Evolutionary conservation across 441 rosid genomes (phyloP).

Genomic region (Euphorbia schlechtendalii): DNA sequence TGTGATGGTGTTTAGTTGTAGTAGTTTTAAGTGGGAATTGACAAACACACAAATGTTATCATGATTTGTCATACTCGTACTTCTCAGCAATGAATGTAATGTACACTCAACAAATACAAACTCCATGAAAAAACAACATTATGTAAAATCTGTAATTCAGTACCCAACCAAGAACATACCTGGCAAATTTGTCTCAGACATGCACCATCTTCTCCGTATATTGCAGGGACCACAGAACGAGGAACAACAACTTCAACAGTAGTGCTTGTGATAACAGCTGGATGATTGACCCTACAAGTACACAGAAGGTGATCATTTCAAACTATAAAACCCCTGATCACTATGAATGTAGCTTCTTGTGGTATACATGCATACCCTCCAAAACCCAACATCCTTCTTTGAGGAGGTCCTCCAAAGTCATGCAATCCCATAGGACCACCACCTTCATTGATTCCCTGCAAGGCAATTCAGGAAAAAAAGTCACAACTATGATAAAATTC

Average conservation of each 20-base stretch:
- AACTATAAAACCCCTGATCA: not conserved
- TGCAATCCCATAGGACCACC: constrained; percentile 41
- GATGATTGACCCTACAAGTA: constrained; percentile 40
- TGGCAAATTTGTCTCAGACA: constrained; percentile 64
- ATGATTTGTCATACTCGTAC: not conserved
- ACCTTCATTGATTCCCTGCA: constrained; percentile 41
- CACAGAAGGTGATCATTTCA: constrained; percentile 3
- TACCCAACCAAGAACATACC: constrained; percentile 30
- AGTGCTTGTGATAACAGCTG: constrained; percentile 59
- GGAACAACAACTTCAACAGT: constrained; percentile 79
- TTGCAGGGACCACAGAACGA: constrained; percentile 50
- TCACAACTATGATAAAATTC: constrained; percentile 4
- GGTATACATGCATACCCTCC: constrained; percentile 40
- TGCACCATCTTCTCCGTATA: constrained; percentile 71
- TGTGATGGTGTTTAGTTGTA: not conserved
- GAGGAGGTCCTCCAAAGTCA: constrained; percentile 50
- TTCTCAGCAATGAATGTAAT: not conserved
- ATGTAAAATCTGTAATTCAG: not conserved
- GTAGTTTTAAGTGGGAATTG: not conserved
- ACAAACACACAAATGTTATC: not conserved
- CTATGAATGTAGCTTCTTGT: not conserved
- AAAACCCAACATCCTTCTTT: constrained; percentile 46
- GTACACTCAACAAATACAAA: not conserved
- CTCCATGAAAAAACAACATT: not conserved
- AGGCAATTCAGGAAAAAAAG: constrained; percentile 20